phyloP scores from a whole-genome alignment of 768 basidiomycete species.

The Tulasnella sp. region DNA sequence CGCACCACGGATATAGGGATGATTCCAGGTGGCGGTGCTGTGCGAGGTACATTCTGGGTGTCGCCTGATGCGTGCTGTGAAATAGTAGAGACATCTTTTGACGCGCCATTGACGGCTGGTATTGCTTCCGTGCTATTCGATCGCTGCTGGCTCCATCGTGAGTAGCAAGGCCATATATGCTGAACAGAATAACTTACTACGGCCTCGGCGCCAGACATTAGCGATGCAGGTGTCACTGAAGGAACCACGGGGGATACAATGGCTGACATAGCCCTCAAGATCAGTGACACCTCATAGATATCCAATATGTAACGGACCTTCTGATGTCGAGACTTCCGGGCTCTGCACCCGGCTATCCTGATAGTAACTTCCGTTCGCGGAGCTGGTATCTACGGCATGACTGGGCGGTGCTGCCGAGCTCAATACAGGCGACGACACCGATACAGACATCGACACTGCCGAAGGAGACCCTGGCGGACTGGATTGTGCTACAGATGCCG shows the following conservation, averaged over 20 bases:
- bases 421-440: conserved; percentile 15
- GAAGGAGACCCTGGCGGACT: conserved; percentile 28
- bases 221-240: not conserved
- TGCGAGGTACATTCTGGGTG: not conserved
- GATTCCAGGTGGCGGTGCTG: conserved; percentile 6
- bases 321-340: conserved; percentile 3
- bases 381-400: conserved; percentile 6
- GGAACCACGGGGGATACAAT: conserved; percentile 2
- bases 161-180: not conserved
- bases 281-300: not conserved
- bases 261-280: not conserved
- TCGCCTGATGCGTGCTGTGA: not conserved
- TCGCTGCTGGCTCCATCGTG: not conserved
- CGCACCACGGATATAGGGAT: too few relatives aligned
- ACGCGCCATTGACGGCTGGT: not conserved
- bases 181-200: not conserved
- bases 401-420: conserved; percentile 20
- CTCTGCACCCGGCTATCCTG: conserved; percentile 21
- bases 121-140: not conserved
- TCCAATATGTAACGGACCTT: conserved; percentile 1
- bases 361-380: conserved; percentile 11
- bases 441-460: conserved; percentile 12
- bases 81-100: not conserved
- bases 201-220: not conserved
- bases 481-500: conserved; percentile 41